These are phyloP conservation scores for Suillus subalutaceus DNA, from an alignment of 768 basidiomycete genomes.

Conservation along the genomic window DNA sequence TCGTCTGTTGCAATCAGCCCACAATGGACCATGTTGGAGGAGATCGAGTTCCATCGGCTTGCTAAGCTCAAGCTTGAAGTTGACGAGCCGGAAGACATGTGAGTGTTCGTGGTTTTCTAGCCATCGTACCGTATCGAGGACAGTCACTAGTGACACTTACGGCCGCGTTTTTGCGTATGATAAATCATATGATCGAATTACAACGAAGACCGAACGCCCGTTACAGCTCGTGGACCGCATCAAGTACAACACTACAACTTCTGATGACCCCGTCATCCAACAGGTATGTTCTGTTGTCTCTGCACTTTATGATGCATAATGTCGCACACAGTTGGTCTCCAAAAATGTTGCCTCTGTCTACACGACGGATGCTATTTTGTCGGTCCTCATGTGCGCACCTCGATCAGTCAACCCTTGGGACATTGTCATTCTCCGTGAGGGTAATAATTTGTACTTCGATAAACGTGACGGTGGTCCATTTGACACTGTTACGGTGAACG, in stretches of 20 bases:
- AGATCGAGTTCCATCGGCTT: conserved; percentile 94
- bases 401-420: conserved; percentile 99
- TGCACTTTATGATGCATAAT: conserved; percentile 11
- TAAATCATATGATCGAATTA: conserved; percentile 93
- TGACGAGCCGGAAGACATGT: conserved; percentile 91
- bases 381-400: conserved; percentile 94
- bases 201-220: conserved; percentile 89
- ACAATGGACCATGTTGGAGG: conserved; percentile 94
- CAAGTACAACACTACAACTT: conserved; percentile 97
- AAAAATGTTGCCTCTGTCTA: conserved; percentile 86
- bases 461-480: conserved; percentile 98
- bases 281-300: conserved; percentile 53
- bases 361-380: conserved; percentile 93
- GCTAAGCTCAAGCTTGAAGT: conserved; percentile 92
- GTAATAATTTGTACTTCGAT: conserved; percentile 93
- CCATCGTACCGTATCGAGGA: conserved; percentile 1
- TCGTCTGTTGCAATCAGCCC: conserved; percentile 91
- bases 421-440: conserved; percentile 92
- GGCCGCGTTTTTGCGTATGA: conserved; percentile 93
- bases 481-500: conserved; percentile 97
- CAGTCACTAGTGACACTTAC: conserved; percentile 65
- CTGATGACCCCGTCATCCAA: conserved; percentile 96
- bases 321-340: conserved; percentile 63
- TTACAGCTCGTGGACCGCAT: conserved; percentile 93
- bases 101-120: conserved; percentile 30